A percentile compares a stretch with the other conserved stretches of the same genome.
These are phyloP conservation scores for Carallia pectinifolia DNA, from an alignment of 345 rosid species.

Conservation along the genomic window DNA sequence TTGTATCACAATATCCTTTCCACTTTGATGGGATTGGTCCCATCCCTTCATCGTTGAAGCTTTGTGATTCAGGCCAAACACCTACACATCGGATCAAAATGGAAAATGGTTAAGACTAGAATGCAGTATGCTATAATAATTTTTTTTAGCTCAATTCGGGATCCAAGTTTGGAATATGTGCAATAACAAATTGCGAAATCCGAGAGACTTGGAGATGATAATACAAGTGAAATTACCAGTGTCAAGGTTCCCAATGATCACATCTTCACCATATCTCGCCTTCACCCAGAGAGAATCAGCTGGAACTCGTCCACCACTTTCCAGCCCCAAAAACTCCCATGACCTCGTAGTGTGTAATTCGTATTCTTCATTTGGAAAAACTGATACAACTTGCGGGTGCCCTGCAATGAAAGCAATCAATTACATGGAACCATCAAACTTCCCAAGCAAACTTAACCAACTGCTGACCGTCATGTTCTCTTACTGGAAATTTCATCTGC, in stretches of 20 bases:
- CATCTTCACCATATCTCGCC: constrained; percentile 26
- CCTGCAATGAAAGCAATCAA: neutral
- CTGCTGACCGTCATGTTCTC: neutral
- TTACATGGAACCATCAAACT: neutral
- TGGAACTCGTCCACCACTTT: constrained; percentile 7
- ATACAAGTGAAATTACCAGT: constrained; percentile 3
- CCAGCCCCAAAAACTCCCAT: constrained; percentile 31
- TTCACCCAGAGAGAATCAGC: constrained; percentile 9
- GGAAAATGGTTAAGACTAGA: too few relatives aligned
- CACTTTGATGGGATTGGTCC: constrained; percentile 53
- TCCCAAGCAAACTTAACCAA: neutral
- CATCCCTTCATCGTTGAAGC: constrained; percentile 55
- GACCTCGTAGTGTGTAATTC: constrained; percentile 26
- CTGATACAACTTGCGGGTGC: constrained; percentile 20
- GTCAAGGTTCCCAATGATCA: constrained; percentile 25
- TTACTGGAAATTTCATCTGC: constrained; percentile 19
- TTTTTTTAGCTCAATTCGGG: too few relatives aligned
- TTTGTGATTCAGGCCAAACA: constrained; percentile 65
- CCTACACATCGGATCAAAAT: constrained; percentile 26
- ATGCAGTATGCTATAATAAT: neutral
- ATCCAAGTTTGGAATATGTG: too few relatives aligned
- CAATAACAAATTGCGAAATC: neutral
- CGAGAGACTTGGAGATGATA: too few relatives aligned
- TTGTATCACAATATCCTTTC: constrained; percentile 46
- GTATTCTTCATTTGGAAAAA: constrained; percentile 7